phyloP scores from a whole-genome alignment of 345 rosid species.

The Citrus unshiu region DNA sequence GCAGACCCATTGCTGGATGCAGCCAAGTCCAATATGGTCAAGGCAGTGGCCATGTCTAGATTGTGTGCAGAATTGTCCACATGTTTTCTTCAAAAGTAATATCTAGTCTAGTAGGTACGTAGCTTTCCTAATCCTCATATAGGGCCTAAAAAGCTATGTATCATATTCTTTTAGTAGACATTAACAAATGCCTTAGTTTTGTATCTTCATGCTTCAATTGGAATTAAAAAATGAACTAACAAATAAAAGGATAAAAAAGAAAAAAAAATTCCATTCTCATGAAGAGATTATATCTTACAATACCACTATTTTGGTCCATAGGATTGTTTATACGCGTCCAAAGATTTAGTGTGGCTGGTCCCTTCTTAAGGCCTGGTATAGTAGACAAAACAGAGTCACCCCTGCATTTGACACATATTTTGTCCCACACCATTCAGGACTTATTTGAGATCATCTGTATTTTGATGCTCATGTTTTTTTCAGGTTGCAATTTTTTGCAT shows the following conservation, averaged over 20 bases:
- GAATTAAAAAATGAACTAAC: background rate
- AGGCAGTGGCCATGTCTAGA: constrained; percentile 40
- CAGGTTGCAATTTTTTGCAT: background rate
- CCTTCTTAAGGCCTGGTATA: background rate
- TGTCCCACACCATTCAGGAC: background rate
- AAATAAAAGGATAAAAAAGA: background rate
- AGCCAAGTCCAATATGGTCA: constrained; percentile 80
- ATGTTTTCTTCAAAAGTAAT: constrained; percentile 16
- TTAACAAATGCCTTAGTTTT: background rate
- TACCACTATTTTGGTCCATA: background rate
- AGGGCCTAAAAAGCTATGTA: background rate
- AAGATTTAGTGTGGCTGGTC: background rate
- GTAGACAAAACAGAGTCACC: background rate
- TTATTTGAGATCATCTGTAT: background rate
- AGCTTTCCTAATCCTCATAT: background rate
- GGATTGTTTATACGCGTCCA: background rate
- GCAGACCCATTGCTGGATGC: constrained; percentile 88
- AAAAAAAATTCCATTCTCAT: background rate
- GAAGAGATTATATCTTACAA: too few relatives aligned
- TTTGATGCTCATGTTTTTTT: background rate
- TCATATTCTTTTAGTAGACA: background rate
- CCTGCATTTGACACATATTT: background rate
- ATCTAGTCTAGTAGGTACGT: background rate
- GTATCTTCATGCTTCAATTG: background rate
- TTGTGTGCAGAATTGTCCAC: constrained; percentile 33